Conservation (phyloP, 2,329 filamentous ascomycete genomes). For the Fusarium sp. region DNA sequence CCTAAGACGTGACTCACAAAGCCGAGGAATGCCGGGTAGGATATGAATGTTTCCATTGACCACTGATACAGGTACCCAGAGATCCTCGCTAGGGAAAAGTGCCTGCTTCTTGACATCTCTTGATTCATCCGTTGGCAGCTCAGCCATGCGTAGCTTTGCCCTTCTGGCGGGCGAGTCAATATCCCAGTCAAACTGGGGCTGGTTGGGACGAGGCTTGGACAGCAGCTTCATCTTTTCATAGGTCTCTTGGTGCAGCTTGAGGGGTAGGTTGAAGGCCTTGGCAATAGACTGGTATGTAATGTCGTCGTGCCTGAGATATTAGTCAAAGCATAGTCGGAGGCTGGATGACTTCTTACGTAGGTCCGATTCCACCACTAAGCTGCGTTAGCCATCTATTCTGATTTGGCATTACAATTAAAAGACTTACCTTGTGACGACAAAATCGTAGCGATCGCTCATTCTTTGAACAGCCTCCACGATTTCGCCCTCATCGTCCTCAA, state of each 20-base stretch:
- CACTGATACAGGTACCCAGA: constrained; percentile 90
- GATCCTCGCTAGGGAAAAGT: constrained; percentile 78
- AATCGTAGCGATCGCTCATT: constrained; percentile 91
- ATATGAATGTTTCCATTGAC: constrained; percentile 96
- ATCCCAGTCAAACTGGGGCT: constrained; percentile 85
- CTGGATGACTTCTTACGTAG: constrained; percentile 68
- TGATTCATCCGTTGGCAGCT: constrained; percentile 78
- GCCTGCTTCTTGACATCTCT: constrained; percentile 75
- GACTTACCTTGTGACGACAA: constrained; percentile 83
- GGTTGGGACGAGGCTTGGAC: constrained; percentile 75
- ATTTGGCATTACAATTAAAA: background rate
- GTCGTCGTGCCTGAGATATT: constrained; percentile 80
- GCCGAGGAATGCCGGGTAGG: constrained; percentile 84
- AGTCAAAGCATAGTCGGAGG: constrained; percentile 15
- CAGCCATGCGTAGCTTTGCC: constrained; percentile 90
- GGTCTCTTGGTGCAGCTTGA: constrained; percentile 80
- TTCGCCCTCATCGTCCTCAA: constrained; percentile 89
- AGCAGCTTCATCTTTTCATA: constrained; percentile 85
- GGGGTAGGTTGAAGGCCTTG: constrained; percentile 80
- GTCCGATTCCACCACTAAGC: constrained; percentile 86
- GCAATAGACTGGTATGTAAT: constrained; percentile 96
- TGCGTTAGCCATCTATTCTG: constrained; percentile 13
- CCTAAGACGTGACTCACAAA: constrained; percentile 64
- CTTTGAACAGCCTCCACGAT: constrained; percentile 87
- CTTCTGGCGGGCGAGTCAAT: constrained; percentile 78